Conservation (phyloP, 2,329 filamentous ascomycete species). For the Delphinella strobiligena region DNA sequence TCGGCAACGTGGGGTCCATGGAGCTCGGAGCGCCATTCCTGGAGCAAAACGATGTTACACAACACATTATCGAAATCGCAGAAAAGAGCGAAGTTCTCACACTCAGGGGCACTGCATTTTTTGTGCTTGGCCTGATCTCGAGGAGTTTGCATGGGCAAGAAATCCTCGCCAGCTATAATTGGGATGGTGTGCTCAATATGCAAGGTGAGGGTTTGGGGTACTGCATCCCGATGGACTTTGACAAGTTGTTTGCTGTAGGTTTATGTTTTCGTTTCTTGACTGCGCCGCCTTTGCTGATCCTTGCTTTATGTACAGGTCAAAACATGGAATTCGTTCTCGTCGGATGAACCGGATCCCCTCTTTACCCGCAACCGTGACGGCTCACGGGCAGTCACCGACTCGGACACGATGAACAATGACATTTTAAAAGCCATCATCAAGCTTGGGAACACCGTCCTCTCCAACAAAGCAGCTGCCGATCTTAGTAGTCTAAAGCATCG, state of each 20-base stretch:
- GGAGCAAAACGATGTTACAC: slow-evolving; percentile 78
- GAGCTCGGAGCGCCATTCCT: slow-evolving; percentile 90
- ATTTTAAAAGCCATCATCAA: slow-evolving; percentile 79
- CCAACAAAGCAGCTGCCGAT: slow-evolving; percentile 74
- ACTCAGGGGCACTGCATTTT: slow-evolving; percentile 89
- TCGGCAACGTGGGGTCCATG: slow-evolving; percentile 97
- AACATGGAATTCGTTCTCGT: not conserved
- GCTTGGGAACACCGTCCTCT: slow-evolving; percentile 84
- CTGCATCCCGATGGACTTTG: slow-evolving; percentile 70
- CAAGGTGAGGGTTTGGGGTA: slow-evolving; percentile 76
- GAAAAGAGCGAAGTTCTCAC: slow-evolving; percentile 83
- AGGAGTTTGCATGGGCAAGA: slow-evolving; percentile 84
- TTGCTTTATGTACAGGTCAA: slow-evolving; percentile 17
- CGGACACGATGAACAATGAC: slow-evolving; percentile 53
- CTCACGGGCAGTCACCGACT: slow-evolving; percentile 12
- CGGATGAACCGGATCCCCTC: not conserved
- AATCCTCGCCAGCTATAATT: slow-evolving; percentile 78
- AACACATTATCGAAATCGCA: slow-evolving; percentile 77
- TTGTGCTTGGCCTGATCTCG: slow-evolving; percentile 85
- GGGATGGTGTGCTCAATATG: slow-evolving; percentile 81
- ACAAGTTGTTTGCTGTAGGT: slow-evolving; percentile 60
- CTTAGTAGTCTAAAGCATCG: slow-evolving; percentile 62
- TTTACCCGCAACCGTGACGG: not conserved
- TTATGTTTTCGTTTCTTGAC: slow-evolving; percentile 1
- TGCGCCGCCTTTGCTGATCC: not conserved